A percentile compares a stretch with the other conserved stretches of the same genome.
Evolutionary conservation across 495 filamentous ascomycete species (phyloP).

Genomic region (Penicillium ochrochloron): DNA sequence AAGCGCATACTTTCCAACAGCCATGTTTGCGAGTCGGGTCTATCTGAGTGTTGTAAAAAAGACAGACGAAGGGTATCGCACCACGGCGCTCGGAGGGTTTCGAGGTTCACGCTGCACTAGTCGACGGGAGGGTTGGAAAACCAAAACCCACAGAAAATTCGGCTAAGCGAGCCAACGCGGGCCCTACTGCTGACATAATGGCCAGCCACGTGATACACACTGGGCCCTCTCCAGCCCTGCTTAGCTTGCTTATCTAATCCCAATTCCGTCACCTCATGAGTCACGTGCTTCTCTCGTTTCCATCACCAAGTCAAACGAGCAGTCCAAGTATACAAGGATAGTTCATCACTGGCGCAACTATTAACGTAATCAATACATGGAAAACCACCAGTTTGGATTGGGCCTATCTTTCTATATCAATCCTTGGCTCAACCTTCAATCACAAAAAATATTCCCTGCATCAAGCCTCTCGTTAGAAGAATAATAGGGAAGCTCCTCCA

Average conservation of each 20-base stretch:
- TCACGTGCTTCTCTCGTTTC: no score
- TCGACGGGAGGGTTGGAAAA: constrained; percentile 45
- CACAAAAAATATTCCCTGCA: no score
- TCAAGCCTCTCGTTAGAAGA: no score
- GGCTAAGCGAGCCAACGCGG: constrained; percentile 52
- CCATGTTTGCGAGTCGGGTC: constrained; percentile 73
- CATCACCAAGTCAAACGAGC: no score
- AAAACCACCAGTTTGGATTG: no score
- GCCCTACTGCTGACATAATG: constrained; percentile 32
- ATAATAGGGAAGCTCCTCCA: no score
- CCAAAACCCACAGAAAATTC: constrained; percentile 56
- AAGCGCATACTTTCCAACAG: constrained; percentile 84
- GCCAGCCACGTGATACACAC: constrained; percentile 38
- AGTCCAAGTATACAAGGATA: no score
- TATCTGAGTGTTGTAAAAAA: constrained; percentile 47
- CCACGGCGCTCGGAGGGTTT: constrained; percentile 47
- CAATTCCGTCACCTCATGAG: no score
- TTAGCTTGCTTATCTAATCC: background rate
- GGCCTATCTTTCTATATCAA: no score
- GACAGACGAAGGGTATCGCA: constrained; percentile 51
- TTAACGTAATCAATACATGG: no score
- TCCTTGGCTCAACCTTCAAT: no score
- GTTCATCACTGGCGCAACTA: no score
- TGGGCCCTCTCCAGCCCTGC: background rate
- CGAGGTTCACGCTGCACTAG: constrained; percentile 42